These are phyloP conservation scores for Hydrangea macrophylla DNA, from an alignment of 148 eudicot species.

Conservation along the genomic window DNA sequence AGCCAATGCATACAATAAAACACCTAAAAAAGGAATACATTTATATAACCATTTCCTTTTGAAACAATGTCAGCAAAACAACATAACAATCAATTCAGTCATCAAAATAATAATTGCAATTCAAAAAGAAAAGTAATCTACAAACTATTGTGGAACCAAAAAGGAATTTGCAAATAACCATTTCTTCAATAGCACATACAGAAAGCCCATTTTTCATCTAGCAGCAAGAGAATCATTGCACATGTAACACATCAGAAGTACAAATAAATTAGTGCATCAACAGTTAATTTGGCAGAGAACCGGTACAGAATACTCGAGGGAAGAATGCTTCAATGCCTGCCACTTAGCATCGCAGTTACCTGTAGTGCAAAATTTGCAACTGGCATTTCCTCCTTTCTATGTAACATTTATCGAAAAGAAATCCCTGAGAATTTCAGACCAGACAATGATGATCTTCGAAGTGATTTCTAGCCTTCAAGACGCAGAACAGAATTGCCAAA, in stretches of 20 bases:
- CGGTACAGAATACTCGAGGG: background rate
- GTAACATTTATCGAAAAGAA: background rate
- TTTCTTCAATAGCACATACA: no score
- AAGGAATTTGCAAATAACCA: background rate
- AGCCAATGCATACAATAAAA: no score
- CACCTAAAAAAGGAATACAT: no score
- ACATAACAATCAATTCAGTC: no score
- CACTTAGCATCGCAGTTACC: background rate
- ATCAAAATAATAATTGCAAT: no score
- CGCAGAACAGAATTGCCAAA: background rate
- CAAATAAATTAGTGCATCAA: background rate
- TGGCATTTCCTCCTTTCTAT: background rate
- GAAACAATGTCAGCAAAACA: no score
- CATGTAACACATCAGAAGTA: background rate
- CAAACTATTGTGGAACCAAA: background rate
- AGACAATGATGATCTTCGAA: background rate
- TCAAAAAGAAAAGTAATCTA: background rate
- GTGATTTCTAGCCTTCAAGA: slow-evolving; percentile 3
- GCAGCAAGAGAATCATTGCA: background rate
- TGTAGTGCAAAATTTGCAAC: slow-evolving; percentile 2
- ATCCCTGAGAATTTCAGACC: background rate
- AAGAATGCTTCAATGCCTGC: background rate
- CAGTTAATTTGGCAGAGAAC: background rate
- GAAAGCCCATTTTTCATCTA: background rate
- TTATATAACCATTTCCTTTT: no score